Percentiles rank a stretch among this genome's conserved stretches.
These are phyloP conservation scores for Aureobasidium melanogenum DNA, from an alignment of 2,329 filamentous ascomycete species.

Conservation along the genomic window DNA sequence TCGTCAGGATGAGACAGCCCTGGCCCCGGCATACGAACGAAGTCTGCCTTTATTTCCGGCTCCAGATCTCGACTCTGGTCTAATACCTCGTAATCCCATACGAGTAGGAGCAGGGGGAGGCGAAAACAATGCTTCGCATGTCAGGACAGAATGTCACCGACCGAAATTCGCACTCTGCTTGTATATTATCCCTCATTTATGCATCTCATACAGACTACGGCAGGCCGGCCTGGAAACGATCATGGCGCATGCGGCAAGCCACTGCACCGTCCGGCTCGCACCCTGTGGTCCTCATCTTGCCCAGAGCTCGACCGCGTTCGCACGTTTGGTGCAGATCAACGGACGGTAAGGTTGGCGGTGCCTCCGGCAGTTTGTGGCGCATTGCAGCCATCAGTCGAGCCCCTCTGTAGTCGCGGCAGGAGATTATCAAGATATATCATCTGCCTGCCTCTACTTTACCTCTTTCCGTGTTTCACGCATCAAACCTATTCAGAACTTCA, in stretches of 20 bases:
- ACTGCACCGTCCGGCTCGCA: not conserved
- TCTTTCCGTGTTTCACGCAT: not conserved
- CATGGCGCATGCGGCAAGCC: not conserved
- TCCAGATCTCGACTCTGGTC: not conserved
- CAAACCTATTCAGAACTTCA: not conserved
- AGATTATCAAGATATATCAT: not conserved
- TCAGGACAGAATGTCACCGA: not conserved
- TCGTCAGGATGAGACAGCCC: not conserved
- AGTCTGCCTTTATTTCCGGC: not conserved
- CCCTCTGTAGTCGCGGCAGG: not conserved
- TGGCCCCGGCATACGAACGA: not conserved
- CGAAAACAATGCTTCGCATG: not conserved
- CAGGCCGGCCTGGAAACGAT: not conserved
- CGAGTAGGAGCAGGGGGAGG: not conserved
- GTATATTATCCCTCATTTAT: not conserved
- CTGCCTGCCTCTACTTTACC: not conserved
- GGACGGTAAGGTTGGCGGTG: not conserved
- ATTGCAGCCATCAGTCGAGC: not conserved
- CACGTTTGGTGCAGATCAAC: not conserved
- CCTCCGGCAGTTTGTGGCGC: not conserved
- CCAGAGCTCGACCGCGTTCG: not conserved
- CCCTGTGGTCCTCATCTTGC: not conserved
- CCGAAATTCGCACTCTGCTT: not conserved
- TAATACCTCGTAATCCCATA: not conserved
- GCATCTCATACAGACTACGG: not conserved